A percentile compares a stretch with the other conserved stretches of the same genome.
Conservation (phyloP, 805 yeast species). For the Sporopachydermia quercuum region DNA sequence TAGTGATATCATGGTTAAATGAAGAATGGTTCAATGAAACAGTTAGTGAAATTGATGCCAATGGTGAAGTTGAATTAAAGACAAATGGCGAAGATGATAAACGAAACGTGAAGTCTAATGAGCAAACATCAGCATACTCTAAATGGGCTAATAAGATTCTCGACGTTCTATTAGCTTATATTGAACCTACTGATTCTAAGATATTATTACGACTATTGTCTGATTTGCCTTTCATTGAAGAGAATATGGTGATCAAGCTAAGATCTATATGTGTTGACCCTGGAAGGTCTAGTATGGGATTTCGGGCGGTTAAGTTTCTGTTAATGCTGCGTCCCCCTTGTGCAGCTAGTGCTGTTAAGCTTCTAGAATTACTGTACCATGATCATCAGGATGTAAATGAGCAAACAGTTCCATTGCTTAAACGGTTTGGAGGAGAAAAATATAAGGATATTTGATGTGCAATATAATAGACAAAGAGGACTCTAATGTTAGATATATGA, state of each 20-base stretch:
- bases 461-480: too few species aligned
- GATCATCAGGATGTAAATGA: conserved; percentile 12
- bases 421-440: conserved; percentile 14
- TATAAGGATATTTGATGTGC: conserved; percentile 10
- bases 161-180: conserved; percentile 69
- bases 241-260: conserved; percentile 45
- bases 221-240: conserved; percentile 69
- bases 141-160: conserved; percentile 58
- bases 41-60: conserved; percentile 17
- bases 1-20: conserved; percentile 81
- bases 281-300: conserved; percentile 62
- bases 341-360: conserved; percentile 26
- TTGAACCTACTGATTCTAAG: conserved; percentile 71
- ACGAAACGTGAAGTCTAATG: conserved; percentile 7
- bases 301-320: conserved; percentile 66
- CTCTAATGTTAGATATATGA: too few species aligned
- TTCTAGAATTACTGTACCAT: conserved; percentile 17
- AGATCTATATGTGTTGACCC: conserved; percentile 77
- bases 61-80: conserved; percentile 12
- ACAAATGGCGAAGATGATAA: conserved; percentile 11
- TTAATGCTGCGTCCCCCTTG: conserved; percentile 88
- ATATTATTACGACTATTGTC: conserved; percentile 70
- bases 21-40: conserved; percentile 81
- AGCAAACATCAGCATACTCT: conserved; percentile 36
- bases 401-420: conserved; percentile 13